Evolutionary conservation across 768 basidiomycete genomes (phyloP).

Genomic region (Russula griseocarnosa): DNA sequence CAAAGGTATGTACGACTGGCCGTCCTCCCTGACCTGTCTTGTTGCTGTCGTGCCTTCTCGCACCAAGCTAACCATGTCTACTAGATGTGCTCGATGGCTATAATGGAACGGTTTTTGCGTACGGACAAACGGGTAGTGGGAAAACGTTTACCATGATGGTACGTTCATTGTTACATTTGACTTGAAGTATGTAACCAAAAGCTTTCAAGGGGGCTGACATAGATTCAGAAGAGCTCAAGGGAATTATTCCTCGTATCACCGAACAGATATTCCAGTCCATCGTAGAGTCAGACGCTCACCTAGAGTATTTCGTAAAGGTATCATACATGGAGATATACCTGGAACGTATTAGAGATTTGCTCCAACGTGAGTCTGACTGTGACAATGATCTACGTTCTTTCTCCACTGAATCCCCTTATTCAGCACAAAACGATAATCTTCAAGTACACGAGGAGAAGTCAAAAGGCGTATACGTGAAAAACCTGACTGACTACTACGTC

Average conservation of each 20-base stretch:
- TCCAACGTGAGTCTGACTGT: conserved; percentile 72
- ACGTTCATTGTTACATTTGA: conserved; percentile 26
- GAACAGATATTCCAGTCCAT: conserved; percentile 99
- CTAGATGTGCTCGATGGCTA: conserved; percentile 97
- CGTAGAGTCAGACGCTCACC: conserved; percentile 87
- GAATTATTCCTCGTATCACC: conserved; percentile 96
- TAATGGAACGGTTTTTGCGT: conserved; percentile 92
- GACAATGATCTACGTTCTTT: not conserved
- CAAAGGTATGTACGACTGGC: conserved; percentile 52
- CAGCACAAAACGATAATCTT: conserved; percentile 95
- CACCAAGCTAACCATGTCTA: conserved; percentile 5
- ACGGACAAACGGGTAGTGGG: conserved; percentile 83
- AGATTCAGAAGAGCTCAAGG: conserved; percentile 87
- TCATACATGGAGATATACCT: conserved; percentile 99
- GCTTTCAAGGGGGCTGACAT: conserved; percentile 85
- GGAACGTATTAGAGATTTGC: conserved; percentile 89
- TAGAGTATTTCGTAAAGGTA: conserved; percentile 99
- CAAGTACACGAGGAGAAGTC: conserved; percentile 98
- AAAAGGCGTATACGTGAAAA: conserved; percentile 97
- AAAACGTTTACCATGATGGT: conserved; percentile 99
- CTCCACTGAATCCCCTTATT: not conserved
- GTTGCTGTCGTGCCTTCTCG: conserved; percentile 1
- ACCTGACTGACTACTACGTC: conserved; percentile 96
- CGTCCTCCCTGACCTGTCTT: not conserved
- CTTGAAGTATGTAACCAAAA: not conserved